Base-by-base conservation (phyloP, 129 eudicot genomes). In the Flaveria ramosissima region DNA sequence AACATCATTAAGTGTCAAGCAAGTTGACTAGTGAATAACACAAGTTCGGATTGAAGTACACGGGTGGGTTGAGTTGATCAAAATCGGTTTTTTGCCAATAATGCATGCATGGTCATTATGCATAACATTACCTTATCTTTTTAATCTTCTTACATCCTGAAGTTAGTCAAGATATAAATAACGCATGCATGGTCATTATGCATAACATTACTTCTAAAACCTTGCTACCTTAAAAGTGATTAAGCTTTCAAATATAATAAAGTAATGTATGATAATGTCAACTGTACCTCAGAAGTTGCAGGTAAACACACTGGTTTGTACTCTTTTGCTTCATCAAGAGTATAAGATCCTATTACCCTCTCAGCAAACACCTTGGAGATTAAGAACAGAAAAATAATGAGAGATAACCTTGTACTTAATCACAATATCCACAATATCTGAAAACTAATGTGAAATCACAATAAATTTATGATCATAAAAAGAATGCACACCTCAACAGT, bases 321-420 rank as follows among this genome's bases (percentile, higher is more conserved):
- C 71, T 85, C 93, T 68, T 84, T 88, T 24, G 86, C 89, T 68
- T 92, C 98, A 83, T 92, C 98, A 41, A 92, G 89, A 80, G 90
- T 79, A 81, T 83, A 92, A 39, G 92, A 82, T 42, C 96, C 98
- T 50, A 92, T 77, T 47, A 86, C 84, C 51, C 98, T 88, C 77
- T 92, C 96, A 11, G 96, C 98, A 50, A 89, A 94, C 23, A 92
- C 91, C 98, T 92, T 71, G 63, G 23, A 77, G 60, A 67, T 63
- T 23, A 23, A 46, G 39, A 53, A 67, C 2, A 30, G 11, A 24
- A 20, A 56, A 36, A 21, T 30, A 23, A 46, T 20, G 23, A 57
- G 36, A 46, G 53, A 48, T 60, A 60, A 43, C 55, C 55, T 61
- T 16, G 21, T 56, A 52, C 20, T 11, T 68, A 32, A 56, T 20